A percentile compares a stretch with the other conserved stretches of the same genome.
Conservation (phyloP, 2,329 filamentous ascomycete species). For the Trichoderma asperellum region DNA sequence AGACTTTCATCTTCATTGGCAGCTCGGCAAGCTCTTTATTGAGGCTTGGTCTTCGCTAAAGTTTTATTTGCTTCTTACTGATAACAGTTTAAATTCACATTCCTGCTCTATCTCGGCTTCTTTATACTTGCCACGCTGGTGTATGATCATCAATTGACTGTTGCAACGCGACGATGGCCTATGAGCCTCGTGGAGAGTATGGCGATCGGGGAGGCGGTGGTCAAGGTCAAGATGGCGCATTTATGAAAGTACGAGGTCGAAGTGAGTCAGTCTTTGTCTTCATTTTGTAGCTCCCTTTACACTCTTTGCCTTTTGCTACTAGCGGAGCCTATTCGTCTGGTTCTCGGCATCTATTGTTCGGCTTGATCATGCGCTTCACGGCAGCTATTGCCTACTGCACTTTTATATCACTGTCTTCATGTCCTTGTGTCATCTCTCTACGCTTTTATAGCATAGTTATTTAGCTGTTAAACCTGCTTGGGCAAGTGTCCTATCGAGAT, state of each 20-base stretch:
- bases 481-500: constrained; percentile 4
- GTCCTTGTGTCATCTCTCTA: no score
- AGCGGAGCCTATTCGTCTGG: not conserved
- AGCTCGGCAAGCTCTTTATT: not conserved
- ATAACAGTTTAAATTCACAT: not conserved
- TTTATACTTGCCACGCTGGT: not conserved
- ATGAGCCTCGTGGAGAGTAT: constrained; percentile 58
- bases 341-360: not conserved
- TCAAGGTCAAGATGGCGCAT: constrained; percentile 48
- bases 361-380: not conserved
- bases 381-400: not conserved
- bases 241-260: constrained; percentile 55
- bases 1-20: constrained; percentile 17
- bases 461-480: not conserved
- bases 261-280: constrained; percentile 46
- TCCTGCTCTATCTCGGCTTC: not conserved
- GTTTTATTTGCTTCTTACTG: not conserved
- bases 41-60: not conserved
- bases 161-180: constrained; percentile 50
- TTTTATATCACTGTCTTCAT: not conserved
- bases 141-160: constrained; percentile 29
- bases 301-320: not conserved
- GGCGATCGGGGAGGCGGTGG: constrained; percentile 46
- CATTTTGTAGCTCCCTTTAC: not conserved
- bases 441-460: not conserved